A percentile compares a stretch with the other conserved stretches of the same genome.
Evolutionary conservation across 192 early-diverging fungal genomes (phyloP).

Genomic region (Coemansia sp.): DNA sequence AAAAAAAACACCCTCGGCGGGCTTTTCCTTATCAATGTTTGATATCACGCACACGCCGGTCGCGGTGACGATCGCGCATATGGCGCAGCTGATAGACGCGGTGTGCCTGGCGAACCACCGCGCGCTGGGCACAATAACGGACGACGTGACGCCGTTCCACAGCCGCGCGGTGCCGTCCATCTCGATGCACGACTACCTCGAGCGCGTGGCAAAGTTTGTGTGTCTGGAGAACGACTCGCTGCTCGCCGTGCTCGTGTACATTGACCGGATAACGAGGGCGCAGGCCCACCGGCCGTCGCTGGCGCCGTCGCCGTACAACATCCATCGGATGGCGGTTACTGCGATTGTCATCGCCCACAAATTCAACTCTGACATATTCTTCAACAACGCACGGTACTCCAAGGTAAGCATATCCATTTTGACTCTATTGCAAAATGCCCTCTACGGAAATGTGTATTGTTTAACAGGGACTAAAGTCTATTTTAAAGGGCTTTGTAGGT

Average conservation of each 20-base stretch:
- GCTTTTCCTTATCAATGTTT: conserved; percentile 29
- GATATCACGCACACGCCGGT: conserved; percentile 37
- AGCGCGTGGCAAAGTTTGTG: conserved; percentile 66
- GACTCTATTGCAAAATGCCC: no score
- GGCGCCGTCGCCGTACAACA: conserved; percentile 63
- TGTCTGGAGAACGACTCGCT: conserved; percentile 66
- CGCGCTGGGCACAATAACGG: conserved; percentile 10
- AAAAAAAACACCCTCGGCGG: no score
- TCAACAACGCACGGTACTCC: conserved; percentile 72
- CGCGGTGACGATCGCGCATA: conserved; percentile 29
- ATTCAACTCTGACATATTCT: conserved; percentile 73
- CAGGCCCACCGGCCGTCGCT: conserved; percentile 52
- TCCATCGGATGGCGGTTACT: conserved; percentile 69
- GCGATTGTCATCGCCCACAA: conserved; percentile 72
- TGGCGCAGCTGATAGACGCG: conserved; percentile 34
- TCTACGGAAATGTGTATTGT: no score
- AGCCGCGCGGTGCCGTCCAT: conserved; percentile 67
- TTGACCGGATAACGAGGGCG: conserved; percentile 60
- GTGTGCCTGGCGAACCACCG: conserved; percentile 26
- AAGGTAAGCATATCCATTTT: no score
- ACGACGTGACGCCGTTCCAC: conserved; percentile 65
- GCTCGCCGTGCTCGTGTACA: conserved; percentile 69
- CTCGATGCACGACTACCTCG: conserved; percentile 61
- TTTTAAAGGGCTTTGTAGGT: conserved; percentile 46
- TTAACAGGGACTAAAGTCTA: not conserved